Evolutionary conservation across 306 rosid species (phyloP).

Genomic region (Vigna trinervia): DNA sequence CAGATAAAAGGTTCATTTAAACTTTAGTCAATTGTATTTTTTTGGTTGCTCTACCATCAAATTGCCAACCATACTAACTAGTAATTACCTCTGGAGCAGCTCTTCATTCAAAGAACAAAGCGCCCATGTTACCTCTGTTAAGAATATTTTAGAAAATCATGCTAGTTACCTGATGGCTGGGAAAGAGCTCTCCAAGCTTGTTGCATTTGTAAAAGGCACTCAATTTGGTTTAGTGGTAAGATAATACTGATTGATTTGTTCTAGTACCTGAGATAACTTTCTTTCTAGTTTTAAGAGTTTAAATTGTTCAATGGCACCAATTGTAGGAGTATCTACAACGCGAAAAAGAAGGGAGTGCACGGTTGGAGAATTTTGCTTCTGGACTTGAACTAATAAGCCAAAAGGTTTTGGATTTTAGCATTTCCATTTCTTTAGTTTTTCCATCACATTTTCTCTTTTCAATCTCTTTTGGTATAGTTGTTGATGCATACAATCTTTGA

Average conservation of each 20-base stretch:
- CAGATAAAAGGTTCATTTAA: conserved; percentile 69
- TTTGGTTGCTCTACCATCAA: conserved; percentile 33
- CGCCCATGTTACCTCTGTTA: conserved; percentile 84
- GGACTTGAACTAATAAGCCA: conserved; percentile 91
- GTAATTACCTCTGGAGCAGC: conserved; percentile 55
- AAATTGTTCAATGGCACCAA: conserved; percentile 37
- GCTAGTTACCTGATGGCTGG: conserved; percentile 95
- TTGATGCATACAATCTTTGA: conserved; percentile 31
- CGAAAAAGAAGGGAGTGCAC: conserved; percentile 88
- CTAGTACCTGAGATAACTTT: conserved; percentile 17
- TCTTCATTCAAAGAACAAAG: conserved; percentile 86
- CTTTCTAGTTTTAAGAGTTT: conserved; percentile 36
- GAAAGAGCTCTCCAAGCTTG: conserved; percentile 96
- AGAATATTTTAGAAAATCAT: conserved; percentile 90
- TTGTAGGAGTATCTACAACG: conserved; percentile 93
- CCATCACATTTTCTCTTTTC: conserved; percentile 33
- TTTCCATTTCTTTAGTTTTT: conserved; percentile 32
- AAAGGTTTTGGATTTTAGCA: conserved; percentile 60
- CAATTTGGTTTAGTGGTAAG: conserved; percentile 96
- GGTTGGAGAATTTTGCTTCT: conserved; percentile 89
- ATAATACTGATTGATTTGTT: conserved; percentile 37
- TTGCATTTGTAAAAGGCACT: conserved; percentile 96
- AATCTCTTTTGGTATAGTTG: background rate
- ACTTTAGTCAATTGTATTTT: conserved; percentile 28
- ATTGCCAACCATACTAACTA: conserved; percentile 40